Evolutionary conservation across 1,284 basidiomycete genomes (phyloP).

Genomic region (Mycena sp.): DNA sequence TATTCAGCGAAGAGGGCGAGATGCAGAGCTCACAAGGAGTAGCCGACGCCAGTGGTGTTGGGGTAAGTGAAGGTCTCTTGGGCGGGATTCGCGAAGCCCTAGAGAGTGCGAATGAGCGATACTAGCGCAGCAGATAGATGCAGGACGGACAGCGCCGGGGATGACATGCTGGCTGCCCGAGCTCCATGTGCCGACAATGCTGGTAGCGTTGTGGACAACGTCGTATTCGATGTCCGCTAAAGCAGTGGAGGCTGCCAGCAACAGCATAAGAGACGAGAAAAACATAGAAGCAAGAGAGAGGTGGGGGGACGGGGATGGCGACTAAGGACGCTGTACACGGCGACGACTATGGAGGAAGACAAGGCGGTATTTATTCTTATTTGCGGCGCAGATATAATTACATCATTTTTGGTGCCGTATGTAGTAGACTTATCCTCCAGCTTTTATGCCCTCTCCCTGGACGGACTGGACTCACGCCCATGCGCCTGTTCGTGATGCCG

Average conservation of each 20-base stretch:
- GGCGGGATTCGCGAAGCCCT: slow-evolving; percentile 87
- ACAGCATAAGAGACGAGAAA: slow-evolving; percentile 48
- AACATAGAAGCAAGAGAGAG: slow-evolving; percentile 42
- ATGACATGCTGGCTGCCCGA: slow-evolving; percentile 79
- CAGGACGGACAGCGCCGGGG: slow-evolving; percentile 84
- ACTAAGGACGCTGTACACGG: neutral
- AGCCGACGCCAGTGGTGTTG: slow-evolving; percentile 82
- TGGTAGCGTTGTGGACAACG: slow-evolving; percentile 63
- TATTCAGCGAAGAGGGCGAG: neutral
- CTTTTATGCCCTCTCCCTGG: slow-evolving; percentile 35
- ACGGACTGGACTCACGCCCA: slow-evolving; percentile 40
- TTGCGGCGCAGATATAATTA: no score
- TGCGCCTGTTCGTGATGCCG: slow-evolving; percentile 69
- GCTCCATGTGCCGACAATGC: slow-evolving; percentile 85
- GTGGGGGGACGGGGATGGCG: neutral
- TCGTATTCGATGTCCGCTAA: slow-evolving; percentile 47
- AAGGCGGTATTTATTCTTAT: slow-evolving; percentile 11
- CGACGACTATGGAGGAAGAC: slow-evolving; percentile 9
- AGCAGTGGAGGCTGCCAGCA: slow-evolving; percentile 50
- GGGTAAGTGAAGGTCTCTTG: slow-evolving; percentile 87
- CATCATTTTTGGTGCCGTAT: no score
- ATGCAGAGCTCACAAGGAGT: slow-evolving; percentile 78
- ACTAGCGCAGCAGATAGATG: neutral
- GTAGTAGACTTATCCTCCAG: no score
- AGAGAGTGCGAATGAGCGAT: slow-evolving; percentile 2